phyloP scores from a whole-genome alignment of 306 rosid genomes.

The Acmispon strigosus region DNA sequence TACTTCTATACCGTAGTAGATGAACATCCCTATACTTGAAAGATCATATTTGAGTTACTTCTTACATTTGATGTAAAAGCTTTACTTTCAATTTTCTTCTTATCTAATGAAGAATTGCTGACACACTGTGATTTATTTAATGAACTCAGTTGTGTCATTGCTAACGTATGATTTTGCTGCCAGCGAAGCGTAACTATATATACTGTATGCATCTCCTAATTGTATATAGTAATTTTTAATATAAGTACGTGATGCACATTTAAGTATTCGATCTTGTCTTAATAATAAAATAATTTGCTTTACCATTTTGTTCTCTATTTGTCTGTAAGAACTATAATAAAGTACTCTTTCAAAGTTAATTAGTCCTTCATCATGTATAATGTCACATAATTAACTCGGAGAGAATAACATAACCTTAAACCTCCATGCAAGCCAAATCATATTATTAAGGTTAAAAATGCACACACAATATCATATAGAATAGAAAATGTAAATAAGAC shows the following conservation, averaged over 20 bases:
- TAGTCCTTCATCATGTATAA: too few relatives aligned
- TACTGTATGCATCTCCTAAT: not conserved
- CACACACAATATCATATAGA: too few relatives aligned
- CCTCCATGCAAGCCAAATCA: too few relatives aligned
- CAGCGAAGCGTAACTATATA: not conserved
- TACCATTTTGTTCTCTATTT: not conserved
- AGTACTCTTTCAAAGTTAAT: too few relatives aligned
- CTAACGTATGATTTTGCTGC: slow-evolving; percentile 9
- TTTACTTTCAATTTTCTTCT: not conserved
- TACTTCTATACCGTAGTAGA: not conserved
- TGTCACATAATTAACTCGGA: too few relatives aligned
- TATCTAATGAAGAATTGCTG: not conserved
- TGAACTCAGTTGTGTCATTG: slow-evolving; percentile 17
- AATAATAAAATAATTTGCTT: not conserved
- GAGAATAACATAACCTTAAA: too few relatives aligned
- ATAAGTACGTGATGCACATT: too few relatives aligned
- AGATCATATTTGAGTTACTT: not conserved
- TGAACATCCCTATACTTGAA: not conserved
- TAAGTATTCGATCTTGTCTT: not conserved
- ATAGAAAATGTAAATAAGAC: too few relatives aligned
- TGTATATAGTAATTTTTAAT: not conserved
- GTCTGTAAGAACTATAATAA: too few relatives aligned
- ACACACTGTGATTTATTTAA: not conserved
- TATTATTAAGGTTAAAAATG: too few relatives aligned
- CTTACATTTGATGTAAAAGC: not conserved